Base-by-base conservation (phyloP, 805 yeast genomes). In the Yamadazyma ubonensis region DNA sequence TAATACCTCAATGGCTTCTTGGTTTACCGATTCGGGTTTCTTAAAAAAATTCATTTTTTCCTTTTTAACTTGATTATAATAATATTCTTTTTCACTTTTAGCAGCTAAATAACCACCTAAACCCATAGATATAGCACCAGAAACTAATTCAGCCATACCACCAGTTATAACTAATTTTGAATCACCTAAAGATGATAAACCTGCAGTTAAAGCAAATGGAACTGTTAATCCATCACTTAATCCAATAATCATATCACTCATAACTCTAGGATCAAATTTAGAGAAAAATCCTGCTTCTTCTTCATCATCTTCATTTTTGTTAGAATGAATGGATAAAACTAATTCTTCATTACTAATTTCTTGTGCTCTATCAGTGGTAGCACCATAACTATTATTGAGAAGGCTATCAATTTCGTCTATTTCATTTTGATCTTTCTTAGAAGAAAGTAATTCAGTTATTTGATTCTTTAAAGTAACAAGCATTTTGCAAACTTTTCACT, bases 181-280 rank as follows among this genome's bases (percentile, higher is more conserved):
- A 60, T 87, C 86, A 38, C 99, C 99, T 38, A 91, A 74, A 1
- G 95, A 83, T 1, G 96, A 84, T 41, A 91, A 74, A 35, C 98
- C 99, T 0, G 99, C 98, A 1, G 98, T 93, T 51, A 93, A 75
- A 2, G 99, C 99, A 72, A 91, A 91, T n/a, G 99, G 99, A 29
- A 91, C 99, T 0, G 98, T 91, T 49, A 91, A 75, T 4, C 99
- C 99, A 60, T 91, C 99, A 25, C 93, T 82, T 36, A 91, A 76
- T 4, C 99, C 99, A 56, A 91, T 91, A 50, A 91, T 88, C 41
- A 86, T 74, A 61, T 91, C 98, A 33, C 93, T 82, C 83, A 91
- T 86, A 18, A 90, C 90, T 59, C 99, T 79, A 7, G 99, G 99
- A 57, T 85, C 93, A 38, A 85, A 71, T 33, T 67, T 75, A 27